Conservation (phyloP, 805 yeast genomes). For the Yarrowia sp. region DNA sequence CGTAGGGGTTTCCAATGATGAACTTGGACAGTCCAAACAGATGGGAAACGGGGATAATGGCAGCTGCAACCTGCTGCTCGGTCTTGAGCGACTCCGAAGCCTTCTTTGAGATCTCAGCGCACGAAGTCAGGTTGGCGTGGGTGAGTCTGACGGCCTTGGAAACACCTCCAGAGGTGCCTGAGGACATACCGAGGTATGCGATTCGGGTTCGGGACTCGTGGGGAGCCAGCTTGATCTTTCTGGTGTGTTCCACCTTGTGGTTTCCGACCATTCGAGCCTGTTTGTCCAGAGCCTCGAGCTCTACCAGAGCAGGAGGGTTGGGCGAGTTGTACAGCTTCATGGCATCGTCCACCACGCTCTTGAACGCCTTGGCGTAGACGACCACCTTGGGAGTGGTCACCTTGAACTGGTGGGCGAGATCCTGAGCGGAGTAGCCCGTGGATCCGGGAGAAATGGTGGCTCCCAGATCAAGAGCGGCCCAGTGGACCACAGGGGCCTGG, state of each 20-base stretch:
- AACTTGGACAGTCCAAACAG: constrained; percentile 49
- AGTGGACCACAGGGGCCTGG: constrained; percentile 22
- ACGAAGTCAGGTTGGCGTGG: constrained; percentile 61
- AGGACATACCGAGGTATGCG: constrained; percentile 49
- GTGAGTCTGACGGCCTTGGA: constrained; percentile 80
- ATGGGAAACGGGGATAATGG: constrained; percentile 48
- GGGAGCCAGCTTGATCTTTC: constrained; percentile 27
- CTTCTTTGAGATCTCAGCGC: constrained; percentile 53
- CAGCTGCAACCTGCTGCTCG: constrained; percentile 42
- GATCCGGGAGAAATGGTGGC: constrained; percentile 34
- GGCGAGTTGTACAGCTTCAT: constrained; percentile 13
- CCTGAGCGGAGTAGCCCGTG: constrained; percentile 24
- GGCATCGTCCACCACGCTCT: constrained; percentile 19
- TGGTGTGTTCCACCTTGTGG: constrained; percentile 6
- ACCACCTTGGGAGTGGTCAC: constrained; percentile 27
- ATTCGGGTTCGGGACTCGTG: constrained; percentile 18
- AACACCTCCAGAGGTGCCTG: constrained; percentile 57
- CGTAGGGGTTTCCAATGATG: constrained; percentile 41
- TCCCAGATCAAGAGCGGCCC: constrained; percentile 31
- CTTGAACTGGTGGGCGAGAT: constrained; percentile 33
- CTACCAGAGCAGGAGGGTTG: constrained; percentile 5
- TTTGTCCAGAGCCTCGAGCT: constrained; percentile 18
- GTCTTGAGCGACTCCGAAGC: constrained; percentile 6
- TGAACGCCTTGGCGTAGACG: constrained; percentile 16
- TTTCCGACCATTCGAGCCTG: constrained; percentile 18